These are phyloP conservation scores for Gracilaria gracilis DNA, from an alignment of 23 red algal species.

Conservation along the genomic window DNA sequence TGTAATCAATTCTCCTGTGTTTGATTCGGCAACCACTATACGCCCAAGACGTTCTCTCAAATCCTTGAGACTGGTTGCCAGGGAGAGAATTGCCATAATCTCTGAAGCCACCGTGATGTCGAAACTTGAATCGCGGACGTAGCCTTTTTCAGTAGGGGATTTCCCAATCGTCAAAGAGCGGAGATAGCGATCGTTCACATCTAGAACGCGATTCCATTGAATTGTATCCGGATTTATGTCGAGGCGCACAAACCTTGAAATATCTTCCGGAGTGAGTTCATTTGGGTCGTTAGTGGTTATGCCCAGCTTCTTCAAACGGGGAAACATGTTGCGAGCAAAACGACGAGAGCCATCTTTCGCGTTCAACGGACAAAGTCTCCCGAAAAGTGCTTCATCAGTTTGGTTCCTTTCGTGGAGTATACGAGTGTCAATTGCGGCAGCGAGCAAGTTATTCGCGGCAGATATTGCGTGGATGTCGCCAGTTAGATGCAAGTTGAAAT, in stretches of 20 bases:
- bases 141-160: conserved; percentile 80
- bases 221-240: conserved; percentile 95
- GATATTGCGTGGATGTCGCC: conserved; percentile 98
- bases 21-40: conserved; percentile 87
- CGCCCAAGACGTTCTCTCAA: conserved; percentile 85
- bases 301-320: conserved; percentile 89
- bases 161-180: conserved; percentile 80
- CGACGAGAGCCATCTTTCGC: conserved; percentile 77
- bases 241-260: conserved; percentile 83
- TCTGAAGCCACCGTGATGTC: conserved; percentile 98
- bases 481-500: conserved; percentile 97
- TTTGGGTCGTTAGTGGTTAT: conserved; percentile 83
- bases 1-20: conserved; percentile 76
- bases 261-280: conserved; percentile 83
- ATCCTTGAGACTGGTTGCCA: conserved; percentile 85
- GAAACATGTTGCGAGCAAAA: conserved; percentile 80
- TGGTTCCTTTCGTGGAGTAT: conserved; percentile 97
- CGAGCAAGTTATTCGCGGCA: conserved; percentile 94
- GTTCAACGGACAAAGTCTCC: conserved; percentile 79
- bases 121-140: conserved; percentile 80
- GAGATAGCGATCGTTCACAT: conserved; percentile 96
- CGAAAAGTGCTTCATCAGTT: conserved; percentile 91
- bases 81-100: conserved; percentile 98
- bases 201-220: conserved; percentile 93
- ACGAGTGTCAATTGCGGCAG: conserved; percentile 95